A percentile compares a stretch with the other conserved stretches of the same genome.
Evolutionary conservation across 208 protist genomes (phyloP).

Genomic region (Leishmania aethiopica): DNA sequence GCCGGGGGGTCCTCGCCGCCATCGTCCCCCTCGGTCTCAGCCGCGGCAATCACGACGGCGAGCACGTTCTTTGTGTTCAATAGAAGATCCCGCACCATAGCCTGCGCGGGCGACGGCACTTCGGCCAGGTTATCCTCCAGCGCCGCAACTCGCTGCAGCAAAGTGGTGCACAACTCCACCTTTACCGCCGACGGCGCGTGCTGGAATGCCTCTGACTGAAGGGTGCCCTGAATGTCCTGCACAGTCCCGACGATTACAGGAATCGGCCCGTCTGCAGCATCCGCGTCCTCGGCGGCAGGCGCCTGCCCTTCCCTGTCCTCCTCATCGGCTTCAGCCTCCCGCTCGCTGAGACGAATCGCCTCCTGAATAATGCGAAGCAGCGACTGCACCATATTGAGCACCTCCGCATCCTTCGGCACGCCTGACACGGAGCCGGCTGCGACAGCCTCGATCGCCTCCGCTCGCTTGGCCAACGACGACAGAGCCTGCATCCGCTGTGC

Average conservation of each 20-base stretch:
- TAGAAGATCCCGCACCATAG: conserved; percentile 16
- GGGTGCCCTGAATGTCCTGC: conserved; percentile 17
- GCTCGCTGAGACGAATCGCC: neutral
- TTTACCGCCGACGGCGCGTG: conserved; percentile 17
- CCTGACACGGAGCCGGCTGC: conserved; percentile 4
- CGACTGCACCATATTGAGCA: conserved; percentile 18
- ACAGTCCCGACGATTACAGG: conserved; percentile 17
- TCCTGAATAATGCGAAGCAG: conserved; percentile 12
- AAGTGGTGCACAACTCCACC: conserved; percentile 13
- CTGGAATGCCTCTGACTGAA: conserved; percentile 25
- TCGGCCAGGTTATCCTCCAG: conserved; percentile 12
- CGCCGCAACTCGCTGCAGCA: conserved; percentile 12
- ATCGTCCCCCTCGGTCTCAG: neutral
- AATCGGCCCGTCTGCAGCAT: neutral
- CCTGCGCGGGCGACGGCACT: conserved; percentile 16
- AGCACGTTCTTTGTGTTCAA: conserved; percentile 14
- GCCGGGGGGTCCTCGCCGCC: neutral
- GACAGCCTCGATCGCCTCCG: conserved; percentile 12
- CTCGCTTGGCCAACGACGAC: conserved; percentile 3
- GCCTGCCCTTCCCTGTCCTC: neutral
- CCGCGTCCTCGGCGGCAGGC: neutral
- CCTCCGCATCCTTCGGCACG: conserved; percentile 7
- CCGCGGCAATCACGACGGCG: neutral
- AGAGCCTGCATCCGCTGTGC: conserved; percentile 19
- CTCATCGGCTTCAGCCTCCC: conserved; percentile 1